phyloP scores from a whole-genome alignment of 331 rosid genomes.

The Quercus tomentella region DNA sequence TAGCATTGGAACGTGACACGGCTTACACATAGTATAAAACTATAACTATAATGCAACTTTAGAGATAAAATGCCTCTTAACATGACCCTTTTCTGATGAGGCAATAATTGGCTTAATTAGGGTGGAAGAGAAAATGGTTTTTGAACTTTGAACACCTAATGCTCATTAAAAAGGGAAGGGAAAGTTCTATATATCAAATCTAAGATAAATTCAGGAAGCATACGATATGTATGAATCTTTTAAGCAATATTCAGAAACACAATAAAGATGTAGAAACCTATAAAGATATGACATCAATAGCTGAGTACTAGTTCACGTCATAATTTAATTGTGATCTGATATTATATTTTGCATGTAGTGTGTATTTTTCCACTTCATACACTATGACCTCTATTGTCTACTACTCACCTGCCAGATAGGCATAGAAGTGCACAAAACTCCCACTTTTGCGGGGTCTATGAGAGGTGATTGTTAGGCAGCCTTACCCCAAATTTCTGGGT shows the following conservation, averaged over 20 bases:
- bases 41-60: not conserved
- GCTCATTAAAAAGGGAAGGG: not conserved
- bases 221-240: not conserved
- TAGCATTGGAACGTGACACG: not conserved
- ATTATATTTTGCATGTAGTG: not conserved
- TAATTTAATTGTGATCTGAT: not conserved
- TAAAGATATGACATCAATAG: not conserved
- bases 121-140: not conserved
- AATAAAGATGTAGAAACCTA: not conserved
- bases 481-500: not conserved
- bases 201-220: not conserved
- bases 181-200: not conserved
- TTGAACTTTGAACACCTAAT: not conserved
- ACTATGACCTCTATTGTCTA: not conserved
- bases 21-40: no score
- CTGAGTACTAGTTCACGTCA: not conserved
- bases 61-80: not conserved
- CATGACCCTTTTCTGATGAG: not conserved
- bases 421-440: no score
- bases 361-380: not conserved
- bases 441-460: no score
- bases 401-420: not conserved
- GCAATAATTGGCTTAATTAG: not conserved
- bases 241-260: not conserved
- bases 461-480: no score